phyloP scores from a whole-genome alignment of 805 yeast genomes.

The Metschnikowia gelsemii region DNA sequence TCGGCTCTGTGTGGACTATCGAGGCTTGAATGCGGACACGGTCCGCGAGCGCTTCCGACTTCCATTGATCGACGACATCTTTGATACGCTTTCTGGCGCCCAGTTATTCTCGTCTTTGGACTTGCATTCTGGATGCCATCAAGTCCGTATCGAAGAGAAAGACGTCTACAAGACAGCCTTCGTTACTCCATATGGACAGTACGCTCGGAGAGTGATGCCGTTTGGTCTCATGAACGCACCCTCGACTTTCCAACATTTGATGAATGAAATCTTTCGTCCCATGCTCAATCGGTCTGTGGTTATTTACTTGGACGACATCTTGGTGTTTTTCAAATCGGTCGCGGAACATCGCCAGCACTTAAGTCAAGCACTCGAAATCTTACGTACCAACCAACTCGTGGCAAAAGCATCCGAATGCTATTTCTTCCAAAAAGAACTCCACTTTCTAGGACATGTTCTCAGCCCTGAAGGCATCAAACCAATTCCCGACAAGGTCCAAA shows the following conservation, averaged over 20 bases:
- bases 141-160: slow-evolving; percentile 3
- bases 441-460: slow-evolving; percentile 5
- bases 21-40: slow-evolving; percentile 9
- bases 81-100: slow-evolving; percentile 6
- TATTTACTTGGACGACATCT: slow-evolving; percentile 11
- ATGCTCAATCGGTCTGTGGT: slow-evolving; percentile 1
- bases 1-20: slow-evolving; percentile 10
- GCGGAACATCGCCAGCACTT: slow-evolving; percentile 3
- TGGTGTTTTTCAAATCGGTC: background rate
- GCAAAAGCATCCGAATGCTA: slow-evolving; percentile 7
- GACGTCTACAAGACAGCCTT: slow-evolving; percentile 10
- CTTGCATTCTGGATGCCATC: slow-evolving; percentile 11
- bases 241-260: slow-evolving; percentile 9
- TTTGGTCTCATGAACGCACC: slow-evolving; percentile 12
- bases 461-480: background rate
- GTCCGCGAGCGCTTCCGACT: slow-evolving; percentile 9
- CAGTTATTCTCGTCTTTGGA: slow-evolving; percentile 9
- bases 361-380: background rate
- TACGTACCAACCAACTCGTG: background rate
- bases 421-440: slow-evolving; percentile 3
- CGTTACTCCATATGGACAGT: slow-evolving; percentile 12
- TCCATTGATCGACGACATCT: slow-evolving; percentile 9
- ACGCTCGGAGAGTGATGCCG: slow-evolving; percentile 13
- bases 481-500: background rate
- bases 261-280: slow-evolving; percentile 6